phyloP scores from a whole-genome alignment of 2,329 filamentous ascomycete genomes.

The Arthrinium puccinioides region DNA sequence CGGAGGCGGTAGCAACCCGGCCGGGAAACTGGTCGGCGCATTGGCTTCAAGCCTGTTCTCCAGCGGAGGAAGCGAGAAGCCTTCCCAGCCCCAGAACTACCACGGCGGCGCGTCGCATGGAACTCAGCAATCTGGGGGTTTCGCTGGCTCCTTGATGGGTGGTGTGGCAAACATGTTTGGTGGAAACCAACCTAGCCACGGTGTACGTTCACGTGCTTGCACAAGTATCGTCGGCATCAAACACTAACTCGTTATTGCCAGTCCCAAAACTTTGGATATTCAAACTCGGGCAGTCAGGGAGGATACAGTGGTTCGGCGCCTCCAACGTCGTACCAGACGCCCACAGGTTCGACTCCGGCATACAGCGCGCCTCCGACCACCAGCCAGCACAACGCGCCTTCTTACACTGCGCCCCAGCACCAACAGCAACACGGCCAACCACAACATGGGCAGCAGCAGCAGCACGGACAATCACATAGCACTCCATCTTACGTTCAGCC shows the following conservation, averaged over 20 bases:
- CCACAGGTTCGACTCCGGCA: constrained; percentile 17
- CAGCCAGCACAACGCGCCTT: constrained; percentile 9
- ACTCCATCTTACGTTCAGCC: constrained; percentile 13
- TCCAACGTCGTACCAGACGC: constrained; percentile 50
- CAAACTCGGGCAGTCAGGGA: constrained; percentile 41
- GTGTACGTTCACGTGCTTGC: constrained; percentile 22
- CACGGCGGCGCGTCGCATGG: constrained; percentile 35
- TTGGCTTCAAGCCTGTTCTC: constrained; percentile 49
- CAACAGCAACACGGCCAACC: constrained; percentile 10
- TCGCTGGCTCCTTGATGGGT: constrained; percentile 47
- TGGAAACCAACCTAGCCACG: constrained; percentile 34
- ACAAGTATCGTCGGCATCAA: background rate
- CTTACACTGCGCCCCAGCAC: constrained; percentile 5
- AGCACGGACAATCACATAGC: too few relatives aligned
- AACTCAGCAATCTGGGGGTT: constrained; percentile 35
- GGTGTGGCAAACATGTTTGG: constrained; percentile 47
- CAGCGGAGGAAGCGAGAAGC: constrained; percentile 34
- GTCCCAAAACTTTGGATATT: constrained; percentile 57
- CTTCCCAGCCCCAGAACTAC: constrained; percentile 38
- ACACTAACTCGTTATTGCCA: constrained; percentile 12
- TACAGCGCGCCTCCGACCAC: constrained; percentile 17
- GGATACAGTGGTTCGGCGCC: constrained; percentile 58
- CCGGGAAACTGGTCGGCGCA: constrained; percentile 50
- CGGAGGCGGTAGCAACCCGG: constrained; percentile 17
- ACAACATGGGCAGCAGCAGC: too few relatives aligned